A percentile compares a stretch with the other conserved stretches of the same genome.
These are phyloP conservation scores for Rhododendron molle DNA, from an alignment of 148 eudicot genomes.

Conservation along the genomic window DNA sequence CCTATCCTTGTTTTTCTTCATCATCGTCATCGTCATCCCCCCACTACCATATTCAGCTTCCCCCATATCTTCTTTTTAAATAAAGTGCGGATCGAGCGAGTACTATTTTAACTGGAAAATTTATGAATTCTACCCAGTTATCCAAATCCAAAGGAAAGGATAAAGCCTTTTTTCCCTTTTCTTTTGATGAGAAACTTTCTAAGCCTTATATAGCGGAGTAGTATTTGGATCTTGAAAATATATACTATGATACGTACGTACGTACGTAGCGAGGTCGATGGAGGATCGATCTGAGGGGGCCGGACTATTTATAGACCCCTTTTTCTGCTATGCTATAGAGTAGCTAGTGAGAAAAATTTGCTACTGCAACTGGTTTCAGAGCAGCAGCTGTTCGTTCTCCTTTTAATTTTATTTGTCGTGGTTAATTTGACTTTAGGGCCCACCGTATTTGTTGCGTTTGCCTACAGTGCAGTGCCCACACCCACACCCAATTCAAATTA, in stretches of 20 bases:
- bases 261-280: too few species aligned
- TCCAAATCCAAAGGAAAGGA: neutral
- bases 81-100: too few species aligned
- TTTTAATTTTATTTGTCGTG: too few species aligned
- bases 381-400: too few species aligned
- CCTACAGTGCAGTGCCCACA: too few species aligned
- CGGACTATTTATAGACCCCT: neutral
- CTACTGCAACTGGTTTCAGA: neutral
- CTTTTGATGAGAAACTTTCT: neutral
- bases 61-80: too few species aligned
- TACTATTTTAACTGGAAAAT: too few species aligned
- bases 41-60: neutral
- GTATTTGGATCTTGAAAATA: neutral
- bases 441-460: neutral
- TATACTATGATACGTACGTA: neutral
- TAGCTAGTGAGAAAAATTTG: neutral
- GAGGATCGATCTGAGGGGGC: neutral
- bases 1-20: constrained; percentile 3
- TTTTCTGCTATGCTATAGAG: neutral
- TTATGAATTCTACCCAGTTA: too few species aligned
- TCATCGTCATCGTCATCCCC: neutral
- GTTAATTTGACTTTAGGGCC: neutral
- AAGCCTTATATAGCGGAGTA: neutral
- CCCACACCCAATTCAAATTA: neutral
- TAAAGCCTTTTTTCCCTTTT: neutral